Evolutionary conservation across 768 basidiomycete genomes (phyloP), one percentile per base, ranked within the genome.

Genomic region (Naganishia antarctica): DNA sequence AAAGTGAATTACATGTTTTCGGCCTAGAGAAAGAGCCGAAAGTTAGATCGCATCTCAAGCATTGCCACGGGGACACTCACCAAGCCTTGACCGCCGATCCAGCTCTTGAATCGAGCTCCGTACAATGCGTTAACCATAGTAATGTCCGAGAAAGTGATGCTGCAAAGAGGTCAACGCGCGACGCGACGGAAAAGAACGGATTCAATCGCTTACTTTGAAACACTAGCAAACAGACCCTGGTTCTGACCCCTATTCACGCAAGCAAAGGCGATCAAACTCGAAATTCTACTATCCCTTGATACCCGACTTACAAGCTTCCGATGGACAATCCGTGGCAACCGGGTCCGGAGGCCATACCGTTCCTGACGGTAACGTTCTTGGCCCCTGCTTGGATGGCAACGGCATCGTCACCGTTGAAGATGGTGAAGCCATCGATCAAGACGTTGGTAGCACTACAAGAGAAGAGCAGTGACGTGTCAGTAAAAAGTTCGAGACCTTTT

Each of bases 41-140:
- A 7, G 29, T 6, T 44, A 29, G 31, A 12, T 25, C 12, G 31
- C 28, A 25, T 49, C 51, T 51, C 43, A 21, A 7, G 13, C 41
- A 18, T 28, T 21, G 6, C 4, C 4, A 46, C 25, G 32, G 9
- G 43, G 43, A 18, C 11, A 49, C 69, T 66, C n/a, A 80, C 82
- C 45, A 78, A 78, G 40, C 82, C 81, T 48, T 78, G 76, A 12
- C 82, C 82, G 45, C 81, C 81, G 7, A 81, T 79, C 80, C 81
- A 82, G 62, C 80, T 80, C 74, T 82, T 82, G 72, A 82, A 81
- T 28, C 81, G 65, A 23, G 81, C 80, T 1, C 80, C 82, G 66
- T 82, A 82, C 4, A 82, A 80, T 9, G 81, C 81, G n/a, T 79
- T 79, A 21, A 81, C 79, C 78, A 82, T 81, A 13, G 80, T 81